phyloP scores from a whole-genome alignment of 345 rosid genomes.

The Camelina laxa region DNA sequence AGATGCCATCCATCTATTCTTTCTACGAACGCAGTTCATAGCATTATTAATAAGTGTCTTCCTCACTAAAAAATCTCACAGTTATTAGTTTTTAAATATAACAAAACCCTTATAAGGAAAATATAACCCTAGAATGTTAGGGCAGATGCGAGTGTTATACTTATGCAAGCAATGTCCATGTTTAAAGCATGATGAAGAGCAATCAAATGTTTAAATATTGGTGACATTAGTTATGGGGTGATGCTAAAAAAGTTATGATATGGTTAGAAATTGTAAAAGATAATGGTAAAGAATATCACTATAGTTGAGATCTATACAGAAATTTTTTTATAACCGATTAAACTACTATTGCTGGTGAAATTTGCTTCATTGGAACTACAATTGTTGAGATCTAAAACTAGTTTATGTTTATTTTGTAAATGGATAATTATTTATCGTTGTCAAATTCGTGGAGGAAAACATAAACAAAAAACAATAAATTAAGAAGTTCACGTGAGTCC shows the following conservation, averaged over 20 bases:
- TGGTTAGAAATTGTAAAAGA: neutral
- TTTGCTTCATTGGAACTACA: neutral
- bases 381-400: neutral
- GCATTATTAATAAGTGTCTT: neutral
- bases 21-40: constrained; percentile 44
- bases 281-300: neutral
- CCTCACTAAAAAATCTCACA: neutral
- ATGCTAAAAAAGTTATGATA: neutral
- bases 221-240: too few species aligned
- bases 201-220: neutral
- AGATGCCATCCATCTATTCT: constrained; percentile 86
- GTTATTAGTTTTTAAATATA: neutral
- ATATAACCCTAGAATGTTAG: neutral
- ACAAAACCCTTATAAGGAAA: neutral
- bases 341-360: neutral
- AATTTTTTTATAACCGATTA: neutral
- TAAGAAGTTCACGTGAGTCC: constrained; percentile 39
- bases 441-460: neutral
- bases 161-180: neutral
- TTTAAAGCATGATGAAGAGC: neutral
- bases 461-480: constrained; percentile 3
- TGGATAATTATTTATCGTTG: neutral
- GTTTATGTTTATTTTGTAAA: neutral
- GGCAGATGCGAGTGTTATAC: neutral
- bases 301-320: neutral